Evolutionary conservation across 495 filamentous ascomycete genomes (phyloP), one percentile per base, ranked within the genome.

Genomic region (Penicillium nucicola): DNA sequence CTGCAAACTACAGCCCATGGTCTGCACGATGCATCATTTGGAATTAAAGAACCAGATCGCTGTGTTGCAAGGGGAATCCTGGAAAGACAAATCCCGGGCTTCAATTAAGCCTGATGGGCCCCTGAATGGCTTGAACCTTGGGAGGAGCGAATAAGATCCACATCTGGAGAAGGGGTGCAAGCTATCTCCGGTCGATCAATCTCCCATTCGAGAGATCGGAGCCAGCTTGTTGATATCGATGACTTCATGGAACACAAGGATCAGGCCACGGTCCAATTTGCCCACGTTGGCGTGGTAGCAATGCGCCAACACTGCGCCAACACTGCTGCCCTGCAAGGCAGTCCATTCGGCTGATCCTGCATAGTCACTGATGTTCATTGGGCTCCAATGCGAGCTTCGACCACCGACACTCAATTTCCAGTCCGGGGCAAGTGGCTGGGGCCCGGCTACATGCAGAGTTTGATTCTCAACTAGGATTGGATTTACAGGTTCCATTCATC

Each of bases 211-310:
- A 39, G 46, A 28, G 19, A 14, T 35, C 17, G 18, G 37, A 48
- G 39, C 46, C 46, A 48, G 15, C 28, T 40, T 48, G 39, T 20
- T 9, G 5, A 19, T 20, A 31, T 11, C n/a, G 35, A 40, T 54
- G 55, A 61, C 56, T 58, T 48, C 58, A 58, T 58, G 32, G 22
- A 23, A 40, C 8, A 40, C 13, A 36, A 36, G 28, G n/a, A 31
- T 48, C 22, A 30, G 17, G 33, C 43, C 20, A 42, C 39, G 38
- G 51, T 34, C 23, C 28, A 13, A n/a, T 15, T 12, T 17, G 49
- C 46, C 58, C 58, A 64, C 55, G 52, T 61, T 62, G 57, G 48
- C 53, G 47, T 31, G 52, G 54, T 45, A 52, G 51, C 46, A 51
- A 12, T 13, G 35, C 22, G 32, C 19, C 49, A 32, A 28, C 36